Evolutionary conservation across 2,329 filamentous ascomycete genomes (phyloP), one percentile per base, ranked within the genome.

Genomic region (Neofusicoccum parvum): DNA sequence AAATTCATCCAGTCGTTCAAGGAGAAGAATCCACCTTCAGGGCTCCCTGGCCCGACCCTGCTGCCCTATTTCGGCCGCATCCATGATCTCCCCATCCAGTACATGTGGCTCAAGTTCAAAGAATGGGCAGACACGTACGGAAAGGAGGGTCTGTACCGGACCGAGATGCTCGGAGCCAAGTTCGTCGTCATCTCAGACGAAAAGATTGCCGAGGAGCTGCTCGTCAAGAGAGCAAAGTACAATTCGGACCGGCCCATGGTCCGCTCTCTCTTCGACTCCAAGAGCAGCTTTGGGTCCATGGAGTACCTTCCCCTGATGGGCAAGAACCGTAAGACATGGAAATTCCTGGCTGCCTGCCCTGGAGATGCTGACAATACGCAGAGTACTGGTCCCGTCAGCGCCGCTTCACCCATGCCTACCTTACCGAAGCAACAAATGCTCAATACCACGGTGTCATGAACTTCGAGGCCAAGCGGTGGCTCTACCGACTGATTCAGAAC

Each of bases 221-320:
- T 86, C 59, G 80, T 85, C 32, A 85, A 83, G 75, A 78, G 81
- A 60, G 83, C 80, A 11, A 85, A 81, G 71, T 74, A 80, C 66
- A 84, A 85, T 71, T 85, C 83, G 3, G 83, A 86, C 68, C 76
- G 83, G 36, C 75, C 82, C n/a, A 73, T 77, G 64, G 80, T 86
- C 56, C 79, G 78, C 66, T 85, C 83, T 0, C 71, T 86, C 37
- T 83, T 84, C 65, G 83, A 86, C 70, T 82, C 83, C 0, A 86
- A 86, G 73, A 85, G 82, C 68, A 82, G 81, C 0, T 69, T 82
- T 71, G 84, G 84, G 2, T 85, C 83, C 1, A 85, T 84, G 83
- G 83, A 85, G 65, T 86, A 86, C 65, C 76, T 86, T 2, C 84
- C 84, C 4, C 70, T 86, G 48, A 86, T 86, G 83, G 83, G 84